Evolutionary conservation across 2,329 filamentous ascomycete species (phyloP), one percentile per base, ranked within the genome.

Genomic region (Neurospora sp.): DNA sequence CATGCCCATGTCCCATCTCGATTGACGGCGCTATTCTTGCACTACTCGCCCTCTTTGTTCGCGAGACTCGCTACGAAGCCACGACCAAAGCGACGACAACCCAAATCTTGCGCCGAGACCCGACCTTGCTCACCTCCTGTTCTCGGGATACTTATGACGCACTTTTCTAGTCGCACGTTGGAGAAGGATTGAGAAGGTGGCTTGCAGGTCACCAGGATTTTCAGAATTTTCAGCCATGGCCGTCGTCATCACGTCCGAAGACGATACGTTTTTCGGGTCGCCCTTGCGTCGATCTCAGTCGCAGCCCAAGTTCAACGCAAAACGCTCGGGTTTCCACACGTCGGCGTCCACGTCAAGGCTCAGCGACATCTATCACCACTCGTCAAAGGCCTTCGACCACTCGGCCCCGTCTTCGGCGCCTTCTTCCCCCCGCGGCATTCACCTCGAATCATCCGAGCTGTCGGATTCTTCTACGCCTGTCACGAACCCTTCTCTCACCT

Each of bases 391-490:
- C 43, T 83, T 82, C 57, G 79, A 82, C 66, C 82, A 82, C 66
- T 85, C 85, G 15, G 81, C 81, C 66, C 79, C 80, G 11, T 88
- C 86, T 3, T 88, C 87, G 2, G 79, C 82, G 2, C 82, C 85
- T n/a, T 87, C 87, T 0, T 88, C 87, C 39, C 87, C 87, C 36
- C 82, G 82, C 68, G 83, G 83, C 15, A 72, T 83, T 41, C 83
- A 84, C 69, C 81, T 81, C 69, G 86, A 87, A 72, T 87, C 81
- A 77, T 88, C 81, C 28, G 81, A 84, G 28, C 81, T 85, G 4
- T 89, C 88, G 1, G 87, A 84, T 76, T 82, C 84, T 33, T 90
- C 89, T 2, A 91, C 88, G 3, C 86, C 88, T 4, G 85, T 86
- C 19, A 89, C 87, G 74, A 90, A 86, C 74, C 79, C 89, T 69